These are phyloP conservation scores for Aspergillus jensenii DNA, from an alignment of 2,329 filamentous ascomycete genomes.

Conservation along the genomic window DNA sequence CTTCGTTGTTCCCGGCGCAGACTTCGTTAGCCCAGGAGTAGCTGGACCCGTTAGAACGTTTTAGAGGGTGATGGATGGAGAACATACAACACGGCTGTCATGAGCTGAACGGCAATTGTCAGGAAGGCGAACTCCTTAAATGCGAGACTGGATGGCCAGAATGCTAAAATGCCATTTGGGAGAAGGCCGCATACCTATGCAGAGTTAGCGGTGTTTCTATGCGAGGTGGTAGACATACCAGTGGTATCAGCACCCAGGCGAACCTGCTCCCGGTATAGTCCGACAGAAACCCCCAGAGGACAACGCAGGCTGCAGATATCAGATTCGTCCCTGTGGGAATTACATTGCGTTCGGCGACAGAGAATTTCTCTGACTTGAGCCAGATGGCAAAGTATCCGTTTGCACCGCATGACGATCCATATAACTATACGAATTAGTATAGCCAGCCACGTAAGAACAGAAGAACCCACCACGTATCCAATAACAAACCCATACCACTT, in stretches of 20 bases:
- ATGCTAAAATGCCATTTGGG: conserved; percentile 32
- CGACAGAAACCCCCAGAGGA: conserved; percentile 15
- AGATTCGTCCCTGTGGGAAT: conserved; percentile 21
- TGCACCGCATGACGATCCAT: conserved; percentile 28
- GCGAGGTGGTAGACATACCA: conserved; percentile 8
- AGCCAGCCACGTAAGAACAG: background rate
- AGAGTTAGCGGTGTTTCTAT: no score
- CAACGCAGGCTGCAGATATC: conserved; percentile 17
- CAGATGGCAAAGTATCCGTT: conserved; percentile 23
- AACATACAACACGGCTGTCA: conserved; percentile 36
- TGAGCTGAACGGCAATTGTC: conserved; percentile 21
- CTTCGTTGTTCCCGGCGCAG: conserved; percentile 32
- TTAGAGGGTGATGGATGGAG: background rate
- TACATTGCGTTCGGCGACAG: conserved; percentile 21
- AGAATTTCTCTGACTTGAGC: conserved; percentile 22
- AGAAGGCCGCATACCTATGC: conserved; percentile 29
- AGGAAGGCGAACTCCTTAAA: conserved; percentile 18
- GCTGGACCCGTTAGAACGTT: background rate
- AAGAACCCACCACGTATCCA: conserved; percentile 26
- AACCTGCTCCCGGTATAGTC: conserved; percentile 19
- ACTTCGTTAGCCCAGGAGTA: conserved; percentile 21
- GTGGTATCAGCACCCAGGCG: conserved; percentile 17
- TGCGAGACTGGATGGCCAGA: conserved; percentile 13
- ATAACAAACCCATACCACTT: conserved; percentile 30
- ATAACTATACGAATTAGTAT: conserved; percentile 8